These are phyloP conservation scores for Cutaneotrichosporon sp. DNA, from an alignment of 1,284 basidiomycete genomes.

Conservation along the genomic window DNA sequence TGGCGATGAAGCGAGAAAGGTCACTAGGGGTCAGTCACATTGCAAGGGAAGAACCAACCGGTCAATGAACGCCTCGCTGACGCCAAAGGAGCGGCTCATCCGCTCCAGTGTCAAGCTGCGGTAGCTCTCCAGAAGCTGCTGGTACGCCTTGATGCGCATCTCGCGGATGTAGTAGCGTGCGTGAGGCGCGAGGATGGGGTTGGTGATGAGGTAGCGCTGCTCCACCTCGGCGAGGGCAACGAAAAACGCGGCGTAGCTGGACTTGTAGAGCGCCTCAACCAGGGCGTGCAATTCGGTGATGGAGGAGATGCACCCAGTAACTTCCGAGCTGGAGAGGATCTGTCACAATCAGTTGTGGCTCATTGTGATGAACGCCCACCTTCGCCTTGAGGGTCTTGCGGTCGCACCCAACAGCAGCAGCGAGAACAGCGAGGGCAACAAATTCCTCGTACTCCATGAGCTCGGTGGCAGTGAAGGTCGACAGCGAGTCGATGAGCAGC, in stretches of 20 bases:
- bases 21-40: constrained; percentile 61
- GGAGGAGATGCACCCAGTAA: constrained; percentile 56
- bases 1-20: constrained; percentile 88
- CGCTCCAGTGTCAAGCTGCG: constrained; percentile 85
- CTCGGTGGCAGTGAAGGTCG: constrained; percentile 92
- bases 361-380: constrained; percentile 56
- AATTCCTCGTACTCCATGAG: constrained; percentile 89
- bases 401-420: constrained; percentile 73
- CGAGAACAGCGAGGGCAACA: constrained; percentile 80
- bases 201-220: constrained; percentile 81
- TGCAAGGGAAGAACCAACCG: constrained; percentile 58
- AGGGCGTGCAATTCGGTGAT: constrained; percentile 58
- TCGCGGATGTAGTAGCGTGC: constrained; percentile 90
- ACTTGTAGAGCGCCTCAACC: constrained; percentile 73
- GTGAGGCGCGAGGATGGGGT: constrained; percentile 81
- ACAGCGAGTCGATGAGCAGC: constrained; percentile 84
- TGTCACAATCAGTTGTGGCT: constrained; percentile 29
- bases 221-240: constrained; percentile 85
- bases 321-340: constrained; percentile 61
- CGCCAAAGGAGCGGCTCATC: constrained; percentile 85
- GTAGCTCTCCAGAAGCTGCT: constrained; percentile 89
- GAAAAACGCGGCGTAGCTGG: constrained; percentile 94
- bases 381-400: constrained; percentile 91
- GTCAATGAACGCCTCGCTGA: constrained; percentile 85
- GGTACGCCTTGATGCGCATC: constrained; percentile 94